Conservation (phyloP, 1,284 basidiomycete genomes). For the Ustanciosporium gigantosporum region DNA sequence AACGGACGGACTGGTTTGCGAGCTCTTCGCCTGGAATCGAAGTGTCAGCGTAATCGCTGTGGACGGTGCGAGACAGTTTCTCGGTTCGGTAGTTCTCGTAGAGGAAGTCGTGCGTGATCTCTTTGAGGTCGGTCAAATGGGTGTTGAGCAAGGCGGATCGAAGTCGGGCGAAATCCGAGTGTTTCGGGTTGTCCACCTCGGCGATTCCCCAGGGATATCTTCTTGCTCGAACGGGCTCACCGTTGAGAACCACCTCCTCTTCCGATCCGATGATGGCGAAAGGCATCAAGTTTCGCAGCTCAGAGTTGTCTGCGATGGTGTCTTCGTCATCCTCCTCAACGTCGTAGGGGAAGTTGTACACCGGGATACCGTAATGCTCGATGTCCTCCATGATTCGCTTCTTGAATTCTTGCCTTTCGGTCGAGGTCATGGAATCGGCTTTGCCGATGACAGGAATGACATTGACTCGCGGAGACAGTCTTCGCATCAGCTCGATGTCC, state of each 20-base stretch:
- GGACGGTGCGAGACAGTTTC: constrained; percentile 90
- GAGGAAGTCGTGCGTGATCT: constrained; percentile 87
- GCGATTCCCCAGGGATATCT: constrained; percentile 97
- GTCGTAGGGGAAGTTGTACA: constrained; percentile 99
- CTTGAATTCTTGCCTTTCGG: constrained; percentile 78
- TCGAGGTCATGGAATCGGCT: constrained; percentile 82
- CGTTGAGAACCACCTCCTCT: constrained; percentile 91
- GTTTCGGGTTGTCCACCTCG: constrained; percentile 97
- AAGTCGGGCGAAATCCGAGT: constrained; percentile 93
- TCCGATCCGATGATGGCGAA: constrained; percentile 98
- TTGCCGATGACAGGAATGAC: constrained; percentile 99
- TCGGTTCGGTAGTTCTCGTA: constrained; percentile 96
- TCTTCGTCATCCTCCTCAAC: constrained; percentile 98
- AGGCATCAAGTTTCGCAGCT: constrained; percentile 65
- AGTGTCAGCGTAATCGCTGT: constrained; percentile 67
- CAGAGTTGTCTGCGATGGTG: constrained; percentile 88
- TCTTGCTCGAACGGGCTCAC: constrained; percentile 85
- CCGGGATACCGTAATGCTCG: constrained; percentile 95
- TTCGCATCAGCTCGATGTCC: constrained; percentile 74
- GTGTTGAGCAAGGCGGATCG: constrained; percentile 89
- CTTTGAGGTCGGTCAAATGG: constrained; percentile 85
- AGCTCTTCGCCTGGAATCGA: constrained; percentile 76
- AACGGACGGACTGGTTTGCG: constrained; percentile 90
- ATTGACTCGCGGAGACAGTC: constrained; percentile 70
- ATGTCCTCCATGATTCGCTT: constrained; percentile 99